These are phyloP conservation scores for Epichloe gansuensis DNA, from an alignment of 2,329 filamentous ascomycete species.

Conservation along the genomic window DNA sequence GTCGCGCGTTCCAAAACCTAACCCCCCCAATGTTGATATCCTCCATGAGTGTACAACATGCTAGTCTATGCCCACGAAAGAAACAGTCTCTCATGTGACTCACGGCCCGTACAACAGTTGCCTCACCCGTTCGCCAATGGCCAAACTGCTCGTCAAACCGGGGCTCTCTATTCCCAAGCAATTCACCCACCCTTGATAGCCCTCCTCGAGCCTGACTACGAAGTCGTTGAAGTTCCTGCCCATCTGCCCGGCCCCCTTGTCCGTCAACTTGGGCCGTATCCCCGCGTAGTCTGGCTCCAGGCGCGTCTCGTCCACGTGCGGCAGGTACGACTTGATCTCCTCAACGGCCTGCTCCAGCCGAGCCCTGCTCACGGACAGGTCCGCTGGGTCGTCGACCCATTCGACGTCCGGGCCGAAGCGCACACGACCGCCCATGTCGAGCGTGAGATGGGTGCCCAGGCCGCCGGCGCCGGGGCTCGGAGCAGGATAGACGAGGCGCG, in stretches of 20 bases:
- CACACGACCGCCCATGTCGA: conserved; percentile 74
- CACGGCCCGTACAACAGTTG: conserved; percentile 31
- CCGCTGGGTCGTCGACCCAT: conserved; percentile 63
- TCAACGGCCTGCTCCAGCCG: conserved; percentile 54
- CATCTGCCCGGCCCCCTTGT: conserved; percentile 45
- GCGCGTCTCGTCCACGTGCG: conserved; percentile 51
- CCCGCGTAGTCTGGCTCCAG: conserved; percentile 80
- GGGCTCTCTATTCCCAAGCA: conserved; percentile 88
- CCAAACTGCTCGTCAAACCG: conserved; percentile 74
- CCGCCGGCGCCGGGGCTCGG: conserved; percentile 72
- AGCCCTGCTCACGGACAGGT: conserved; percentile 55
- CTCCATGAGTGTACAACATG: neutral
- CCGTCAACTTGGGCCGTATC: conserved; percentile 72
- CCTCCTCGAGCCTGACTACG: conserved; percentile 63
- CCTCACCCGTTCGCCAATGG: conserved; percentile 68
- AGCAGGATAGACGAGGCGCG: conserved; percentile 75
- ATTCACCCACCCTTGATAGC: conserved; percentile 75
- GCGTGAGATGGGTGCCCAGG: conserved; percentile 83
- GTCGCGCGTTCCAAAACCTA: too few species aligned
- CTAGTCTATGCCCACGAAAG: neutral
- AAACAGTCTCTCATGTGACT: neutral
- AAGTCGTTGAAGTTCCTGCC: conserved; percentile 74
- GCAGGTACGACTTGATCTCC: conserved; percentile 72
- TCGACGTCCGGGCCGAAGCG: conserved; percentile 93
- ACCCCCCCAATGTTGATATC: too few species aligned